Base-by-base conservation (phyloP, 495 filamentous ascomycete genomes). In the Trichoderma parareesei region DNA sequence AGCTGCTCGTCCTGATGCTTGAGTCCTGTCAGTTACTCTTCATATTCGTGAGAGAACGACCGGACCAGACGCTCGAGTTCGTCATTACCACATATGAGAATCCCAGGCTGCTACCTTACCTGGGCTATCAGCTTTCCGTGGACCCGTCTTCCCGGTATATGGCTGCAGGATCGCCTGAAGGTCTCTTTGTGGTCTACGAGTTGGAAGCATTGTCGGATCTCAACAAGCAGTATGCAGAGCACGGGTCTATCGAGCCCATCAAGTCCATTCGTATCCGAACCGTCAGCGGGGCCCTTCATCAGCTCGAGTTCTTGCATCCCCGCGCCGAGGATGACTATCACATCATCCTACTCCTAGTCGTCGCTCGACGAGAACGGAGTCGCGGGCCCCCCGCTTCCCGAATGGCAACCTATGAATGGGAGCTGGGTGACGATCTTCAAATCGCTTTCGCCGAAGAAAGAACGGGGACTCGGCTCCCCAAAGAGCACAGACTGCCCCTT, bases 301-400 rank as follows among this genome's bases (percentile, higher is more conserved):
- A 91, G 68, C 88, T 97, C 77, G 89, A 93, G 40, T 98, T 98
- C 66, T 83, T 98, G 6, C 85, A 90, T 65, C 89, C 93, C 5
- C 80, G 80, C 5, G 70, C 81, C 27, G 83, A 87, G 65, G 84
- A 89, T 61, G 74, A 82, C 16, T 79, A 81, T 44, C 88, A 90
- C 66, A 79, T 95, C 49, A 88, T 95, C 42, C 78, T 97, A 9
- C 77, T 97, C 38, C 73, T 96, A 5, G 79, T 97, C 27, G 73
- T 91, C 16, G 79, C 87, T 37, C 81, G 81, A 64, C 79, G 80
- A 38, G 77, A 83, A 33, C 78, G 78, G 40, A 38, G 20, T 13
- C 20, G 18, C 14, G 20, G 20, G 13, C 53, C 53, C 8, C 53
- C 53, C 8, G 4, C 37, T 35, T 89, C 88, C 33, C 81, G 82